Evolutionary conservation across 352 stramenopile genomes (phyloP).

Genomic region (Hyaloperonospora brassicae): DNA sequence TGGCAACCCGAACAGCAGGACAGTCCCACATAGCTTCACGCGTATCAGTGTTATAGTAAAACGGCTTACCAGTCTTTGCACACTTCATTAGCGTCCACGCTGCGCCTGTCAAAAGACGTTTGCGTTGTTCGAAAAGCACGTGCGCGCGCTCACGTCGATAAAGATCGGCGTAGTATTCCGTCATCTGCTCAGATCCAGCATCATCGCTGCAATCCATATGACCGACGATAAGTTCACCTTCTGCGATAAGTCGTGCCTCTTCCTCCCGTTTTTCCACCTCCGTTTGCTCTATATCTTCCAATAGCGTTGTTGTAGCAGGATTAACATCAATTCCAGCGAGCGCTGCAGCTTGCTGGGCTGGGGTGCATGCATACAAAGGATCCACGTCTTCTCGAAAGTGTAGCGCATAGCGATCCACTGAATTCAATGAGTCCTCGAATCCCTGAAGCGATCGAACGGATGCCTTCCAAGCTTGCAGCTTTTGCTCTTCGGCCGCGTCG

Average conservation of each 20-base stretch:
- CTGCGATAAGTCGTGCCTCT: conserved; percentile 47
- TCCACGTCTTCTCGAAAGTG: conserved; percentile 90
- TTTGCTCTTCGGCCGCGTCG: conserved; percentile 89
- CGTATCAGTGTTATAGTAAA: conserved; percentile 92
- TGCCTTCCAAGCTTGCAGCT: conserved; percentile 84
- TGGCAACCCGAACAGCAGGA: conserved; percentile 80
- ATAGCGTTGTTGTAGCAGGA: conserved; percentile 12
- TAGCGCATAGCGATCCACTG: conserved; percentile 91
- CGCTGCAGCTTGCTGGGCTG: conserved; percentile 25
- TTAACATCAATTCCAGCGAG: conserved; percentile 21
- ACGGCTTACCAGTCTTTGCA: conserved; percentile 64
- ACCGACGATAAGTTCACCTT: conserved; percentile 63
- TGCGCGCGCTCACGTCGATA: conserved; percentile 58
- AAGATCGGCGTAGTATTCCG: conserved; percentile 31
- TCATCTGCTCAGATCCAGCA: conserved; percentile 13
- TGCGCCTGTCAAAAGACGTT: conserved; percentile 46
- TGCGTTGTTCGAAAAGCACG: conserved; percentile 45
- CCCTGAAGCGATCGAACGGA: conserved; percentile 66
- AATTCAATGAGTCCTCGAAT: conserved; percentile 89
- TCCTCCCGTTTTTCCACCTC: conserved; percentile 58
- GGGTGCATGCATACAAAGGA: conserved; percentile 59
- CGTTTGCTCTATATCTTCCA: conserved; percentile 54
- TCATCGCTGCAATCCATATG: conserved; percentile 25
- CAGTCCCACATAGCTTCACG: conserved; percentile 91
- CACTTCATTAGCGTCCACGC: conserved; percentile 59